Evolutionary conservation across 2,329 filamentous ascomycete genomes (phyloP).

Genomic region (Ophiostoma ips): DNA sequence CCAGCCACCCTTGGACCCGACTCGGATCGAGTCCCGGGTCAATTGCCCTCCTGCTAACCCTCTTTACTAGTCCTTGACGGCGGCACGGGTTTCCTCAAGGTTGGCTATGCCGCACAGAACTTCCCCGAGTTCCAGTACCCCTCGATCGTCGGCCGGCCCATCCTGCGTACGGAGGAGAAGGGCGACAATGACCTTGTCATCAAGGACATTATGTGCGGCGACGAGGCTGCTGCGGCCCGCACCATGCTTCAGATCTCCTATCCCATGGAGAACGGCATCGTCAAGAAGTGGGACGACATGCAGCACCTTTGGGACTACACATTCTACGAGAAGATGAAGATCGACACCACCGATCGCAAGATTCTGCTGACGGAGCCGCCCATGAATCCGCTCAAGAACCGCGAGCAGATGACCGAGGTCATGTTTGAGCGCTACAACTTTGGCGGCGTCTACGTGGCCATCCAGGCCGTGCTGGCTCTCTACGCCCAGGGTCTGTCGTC

Average conservation of each 20-base stretch:
- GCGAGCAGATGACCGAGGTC: conserved; percentile 96
- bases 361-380: conserved; percentile 65
- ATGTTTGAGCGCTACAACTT: conserved; percentile 98
- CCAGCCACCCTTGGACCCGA: not conserved
- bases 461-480: conserved; percentile 88
- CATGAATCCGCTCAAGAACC: conserved; percentile 94
- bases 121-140: conserved; percentile 98
- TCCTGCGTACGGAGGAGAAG: conserved; percentile 87
- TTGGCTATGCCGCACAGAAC: conserved; percentile 97
- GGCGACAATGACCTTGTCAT: conserved; percentile 48
- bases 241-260: conserved; percentile 98
- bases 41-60: not conserved
- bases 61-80: conserved; percentile 78
- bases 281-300: conserved; percentile 99
- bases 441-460: conserved; percentile 93
- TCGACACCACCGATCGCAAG: conserved; percentile 84
- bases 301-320: conserved; percentile 99
- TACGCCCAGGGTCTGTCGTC: conserved; percentile 91
- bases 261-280: conserved; percentile 99
- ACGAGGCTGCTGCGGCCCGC: conserved; percentile 88
- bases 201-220: conserved; percentile 99
- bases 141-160: conserved; percentile 93
- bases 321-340: conserved; percentile 91
- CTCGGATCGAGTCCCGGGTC: too few relatives aligned
- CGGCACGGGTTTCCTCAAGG: conserved; percentile 98